Base-by-base conservation (phyloP, 2,329 filamentous ascomycete species). In the Venturia effusa region DNA sequence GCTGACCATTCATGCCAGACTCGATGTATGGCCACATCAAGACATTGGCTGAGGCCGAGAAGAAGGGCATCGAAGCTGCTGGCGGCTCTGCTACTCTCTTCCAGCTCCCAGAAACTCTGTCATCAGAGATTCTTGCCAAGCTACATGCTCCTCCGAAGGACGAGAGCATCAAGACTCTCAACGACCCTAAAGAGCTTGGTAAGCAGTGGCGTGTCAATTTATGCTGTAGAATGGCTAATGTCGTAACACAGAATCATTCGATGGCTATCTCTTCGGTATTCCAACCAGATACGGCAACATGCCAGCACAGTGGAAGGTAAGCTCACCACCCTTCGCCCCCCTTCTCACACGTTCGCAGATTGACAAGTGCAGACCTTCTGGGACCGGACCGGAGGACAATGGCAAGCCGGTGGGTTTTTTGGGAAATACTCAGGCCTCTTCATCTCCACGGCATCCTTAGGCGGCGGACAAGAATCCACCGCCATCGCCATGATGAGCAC, bases 231-330 rank as follows among this genome's bases (percentile, higher is more conserved):
- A 62, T 30, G 8, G 43, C 41, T 62, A 62, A 62, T 62, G 10
- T 11, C 1, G 34, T 54, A 51, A 75, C 39, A 86, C 97, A 54
- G 84, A 87, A 72, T 68, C 80, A 62, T 97, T 95, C 80, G 92
- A 97, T 73, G 94, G 81, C 69, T 87, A 97, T 81, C 87, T 99
- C 68, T 84, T 97, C 71, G 94, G 94, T 69, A 94, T 97, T 75
- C 94, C 94, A 66, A 99, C 94, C 61, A 86, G 94, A 69, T 99
- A 90, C 80, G 94, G 94, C 71, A 97, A 95, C 85, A 96, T 96
- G 83, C 92, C 93, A 60, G 90, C 88, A 22, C 94, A 99, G 80
- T 97, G 89, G 89, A 57, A 57, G 51, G 51, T 57, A 57, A 57
- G 51, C 51, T 34, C 17, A 2, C 1, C 27, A 57, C 30, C 30